A percentile compares a stretch with the other conserved stretches of the same genome.
phyloP scores from a whole-genome alignment of 768 basidiomycete species.

The Calvatia gigantea region DNA sequence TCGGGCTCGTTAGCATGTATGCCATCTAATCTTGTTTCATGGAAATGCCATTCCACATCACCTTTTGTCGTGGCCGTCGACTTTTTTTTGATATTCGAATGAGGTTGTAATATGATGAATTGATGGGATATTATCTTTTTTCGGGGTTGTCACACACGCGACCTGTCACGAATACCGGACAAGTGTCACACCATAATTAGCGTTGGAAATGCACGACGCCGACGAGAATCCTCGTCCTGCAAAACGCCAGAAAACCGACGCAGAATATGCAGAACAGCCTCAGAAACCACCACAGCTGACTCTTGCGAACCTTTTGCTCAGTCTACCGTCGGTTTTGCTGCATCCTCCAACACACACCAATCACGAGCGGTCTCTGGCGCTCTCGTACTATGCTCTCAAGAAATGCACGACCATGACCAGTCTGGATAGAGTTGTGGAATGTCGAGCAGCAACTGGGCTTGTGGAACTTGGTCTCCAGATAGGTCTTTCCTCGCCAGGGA shows the following conservation, averaged over 20 bases:
- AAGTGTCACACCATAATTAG: neutral
- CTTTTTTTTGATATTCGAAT: too few relatives aligned
- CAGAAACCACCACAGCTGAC: slow-evolving; percentile 24
- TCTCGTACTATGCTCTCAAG: slow-evolving; percentile 54
- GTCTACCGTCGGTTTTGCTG: slow-evolving; percentile 54
- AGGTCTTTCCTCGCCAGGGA: slow-evolving; percentile 43
- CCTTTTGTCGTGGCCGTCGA: too few relatives aligned
- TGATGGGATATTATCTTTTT: too few relatives aligned
- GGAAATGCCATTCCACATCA: too few relatives aligned
- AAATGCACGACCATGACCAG: slow-evolving; percentile 48
- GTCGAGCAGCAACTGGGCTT: slow-evolving; percentile 65
- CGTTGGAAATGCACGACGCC: neutral
- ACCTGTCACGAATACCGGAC: neutral
- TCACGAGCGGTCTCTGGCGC: slow-evolving; percentile 50
- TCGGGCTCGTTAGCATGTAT: too few relatives aligned
- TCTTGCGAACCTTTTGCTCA: slow-evolving; percentile 48
- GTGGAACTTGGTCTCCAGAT: slow-evolving; percentile 67
- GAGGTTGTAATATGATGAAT: too few relatives aligned
- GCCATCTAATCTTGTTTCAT: too few relatives aligned
- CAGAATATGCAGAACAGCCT: neutral
- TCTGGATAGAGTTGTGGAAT: slow-evolving; percentile 59
- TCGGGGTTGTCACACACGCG: slow-evolving; percentile 8
- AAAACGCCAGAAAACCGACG: slow-evolving; percentile 6
- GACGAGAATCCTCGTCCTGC: neutral
- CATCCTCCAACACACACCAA: slow-evolving; percentile 63